Base-by-base conservation (phyloP, 805 yeast genomes). In the Nakazawaea ishiwadae region DNA sequence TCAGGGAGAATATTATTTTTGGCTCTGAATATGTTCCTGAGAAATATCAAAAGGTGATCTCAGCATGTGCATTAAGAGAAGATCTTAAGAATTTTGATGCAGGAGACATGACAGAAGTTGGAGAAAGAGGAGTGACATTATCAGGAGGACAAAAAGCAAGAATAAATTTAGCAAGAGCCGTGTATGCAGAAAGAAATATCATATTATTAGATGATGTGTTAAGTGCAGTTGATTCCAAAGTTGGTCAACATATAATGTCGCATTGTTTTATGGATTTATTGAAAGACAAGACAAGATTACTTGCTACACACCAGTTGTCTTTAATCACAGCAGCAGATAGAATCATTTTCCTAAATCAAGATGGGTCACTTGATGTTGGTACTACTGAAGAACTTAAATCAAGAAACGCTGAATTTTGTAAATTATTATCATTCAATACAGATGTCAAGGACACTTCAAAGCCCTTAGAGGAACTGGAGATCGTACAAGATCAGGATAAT, bases 131-230 rank as follows among this genome's bases (percentile, higher is more conserved):
- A 49, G 80, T 86, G 38, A 84, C 89, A 2, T 60, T 86, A 29
- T 81, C 90, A 4, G 96, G 96, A 45, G 96, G 96, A 37, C 96
- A 86, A 58, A 86, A 85, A 66, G 91, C 95, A 1, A 72, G 95
- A 58, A 74, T 86, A 40, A 77, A 78, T 53, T 63, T 86, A 46
- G 95, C 95, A 3, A 71, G 95, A 55, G 83, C 91, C 2, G 88
- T 84, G 2, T 86, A 86, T 52, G 76, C 81, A 12, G 69, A 79
- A 20, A 72, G 73, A 15, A 87, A 83, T 52, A 79, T 84, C 18
- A 71, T 81, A 31, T 59, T 86, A 37, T 60, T 86, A 39, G 95
- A 86, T 55, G 95, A 86, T 56, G 88, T 85, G 12, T 68, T 86
- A 44, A 77, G 86, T 63, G 95, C 95, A 4, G 93, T 86, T 6